A percentile compares a stretch with the other conserved stretches of the same genome.
Evolutionary conservation across 768 basidiomycete species (phyloP).

Genomic region (Tylopilus plumbeoviolaceoides): DNA sequence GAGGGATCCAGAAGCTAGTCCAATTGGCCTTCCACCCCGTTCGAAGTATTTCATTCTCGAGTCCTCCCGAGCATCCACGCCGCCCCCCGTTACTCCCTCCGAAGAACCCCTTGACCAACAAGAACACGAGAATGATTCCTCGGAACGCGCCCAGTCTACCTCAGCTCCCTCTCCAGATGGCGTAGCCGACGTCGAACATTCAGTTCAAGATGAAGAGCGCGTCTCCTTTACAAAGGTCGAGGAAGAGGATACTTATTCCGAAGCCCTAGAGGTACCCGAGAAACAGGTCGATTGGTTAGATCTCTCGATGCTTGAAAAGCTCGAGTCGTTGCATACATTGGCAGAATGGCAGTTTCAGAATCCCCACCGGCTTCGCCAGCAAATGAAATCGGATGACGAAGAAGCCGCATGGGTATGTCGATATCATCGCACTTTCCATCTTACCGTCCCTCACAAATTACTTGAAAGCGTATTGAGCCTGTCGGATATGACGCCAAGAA

Average conservation of each 20-base stretch:
- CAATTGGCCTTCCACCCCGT: conserved; percentile 54
- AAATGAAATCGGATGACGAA: conserved; percentile 81
- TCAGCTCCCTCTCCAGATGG: conserved; percentile 4
- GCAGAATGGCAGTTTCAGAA: conserved; percentile 89
- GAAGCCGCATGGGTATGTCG: conserved; percentile 68
- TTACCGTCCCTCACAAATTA: background rate
- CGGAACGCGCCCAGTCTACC: conserved; percentile 5
- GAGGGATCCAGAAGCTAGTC: conserved; percentile 66
- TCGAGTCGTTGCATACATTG: conserved; percentile 69
- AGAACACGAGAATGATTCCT: conserved; percentile 13
- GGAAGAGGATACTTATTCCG: conserved; percentile 17
- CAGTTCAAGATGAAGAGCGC: background rate
- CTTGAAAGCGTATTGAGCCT: conserved; percentile 70
- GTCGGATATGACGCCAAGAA: conserved; percentile 76
- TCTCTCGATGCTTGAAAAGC: conserved; percentile 65
- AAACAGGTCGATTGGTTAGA: conserved; percentile 65
- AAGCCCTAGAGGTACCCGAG: conserved; percentile 25
- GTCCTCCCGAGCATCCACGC: conserved; percentile 29
- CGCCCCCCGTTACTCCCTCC: conserved; percentile 12
- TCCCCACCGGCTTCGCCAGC: conserved; percentile 57
- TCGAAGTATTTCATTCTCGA: conserved; percentile 21
- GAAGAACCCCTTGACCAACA: conserved; percentile 7
- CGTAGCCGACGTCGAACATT: background rate
- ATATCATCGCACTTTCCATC: background rate
- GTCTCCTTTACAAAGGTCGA: conserved; percentile 17